Percentiles rank a stretch among this genome's conserved stretches.
phyloP scores from a whole-genome alignment of 768 basidiomycete genomes.

The Lactarius evosmus region DNA sequence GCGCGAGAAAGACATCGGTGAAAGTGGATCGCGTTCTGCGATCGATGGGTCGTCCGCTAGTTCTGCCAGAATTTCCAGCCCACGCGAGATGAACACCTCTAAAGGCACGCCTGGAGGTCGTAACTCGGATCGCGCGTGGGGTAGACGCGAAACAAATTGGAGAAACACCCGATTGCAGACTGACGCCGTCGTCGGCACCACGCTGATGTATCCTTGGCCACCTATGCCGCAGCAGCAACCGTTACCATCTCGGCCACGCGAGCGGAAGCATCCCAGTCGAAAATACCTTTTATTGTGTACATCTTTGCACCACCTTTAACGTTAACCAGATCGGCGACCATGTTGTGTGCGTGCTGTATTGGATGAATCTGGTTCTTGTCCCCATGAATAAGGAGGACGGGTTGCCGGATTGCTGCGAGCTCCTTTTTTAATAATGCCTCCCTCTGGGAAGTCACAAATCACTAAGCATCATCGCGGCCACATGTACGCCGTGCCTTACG shows the following conservation, averaged over 20 bases:
- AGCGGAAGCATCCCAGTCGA: not conserved
- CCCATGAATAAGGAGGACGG: conserved; percentile 24
- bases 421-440: conserved; percentile 19
- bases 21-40: conserved; percentile 19
- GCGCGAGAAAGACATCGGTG: conserved; percentile 25
- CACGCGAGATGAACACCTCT: conserved; percentile 10
- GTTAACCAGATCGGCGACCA: conserved; percentile 23
- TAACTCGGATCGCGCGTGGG: conserved; percentile 10
- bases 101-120: conserved; percentile 11
- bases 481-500: conserved; percentile 2
- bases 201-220: conserved; percentile 27
- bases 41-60: conserved; percentile 14
- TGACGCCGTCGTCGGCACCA: conserved; percentile 27
- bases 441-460: conserved; percentile 3
- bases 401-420: conserved; percentile 21
- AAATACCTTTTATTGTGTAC: conserved; percentile 22
- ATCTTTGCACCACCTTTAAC: conserved; percentile 16
- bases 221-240: conserved; percentile 3
- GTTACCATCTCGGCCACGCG: not conserved
- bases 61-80: conserved; percentile 15
- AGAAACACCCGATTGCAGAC: conserved; percentile 29
- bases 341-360: conserved; percentile 20
- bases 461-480: not conserved
- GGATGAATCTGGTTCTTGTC: conserved; percentile 27
- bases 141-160: conserved; percentile 28